Conservation (phyloP, 768 basidiomycete species). For the Russula emetica region DNA sequence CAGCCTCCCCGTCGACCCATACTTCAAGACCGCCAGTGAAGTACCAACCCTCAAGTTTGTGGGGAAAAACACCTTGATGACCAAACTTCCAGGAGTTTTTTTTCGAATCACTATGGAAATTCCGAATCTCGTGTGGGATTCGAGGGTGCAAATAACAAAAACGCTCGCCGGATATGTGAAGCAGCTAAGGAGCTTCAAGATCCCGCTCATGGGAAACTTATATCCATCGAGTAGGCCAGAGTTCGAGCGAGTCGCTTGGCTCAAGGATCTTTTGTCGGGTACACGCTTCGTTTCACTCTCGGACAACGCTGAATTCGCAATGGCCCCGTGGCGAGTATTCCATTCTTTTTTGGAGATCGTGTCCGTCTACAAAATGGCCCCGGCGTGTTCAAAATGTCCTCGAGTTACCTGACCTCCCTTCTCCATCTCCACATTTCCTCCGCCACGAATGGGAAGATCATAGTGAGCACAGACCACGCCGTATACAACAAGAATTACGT, state of each 20-base stretch:
- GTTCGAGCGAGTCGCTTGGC: background rate
- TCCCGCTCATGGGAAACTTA: background rate
- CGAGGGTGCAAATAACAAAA: background rate
- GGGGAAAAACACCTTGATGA: constrained; percentile 31
- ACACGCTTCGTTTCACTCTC: background rate
- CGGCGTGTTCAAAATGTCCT: background rate
- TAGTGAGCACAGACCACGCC: background rate
- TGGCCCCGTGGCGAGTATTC: background rate
- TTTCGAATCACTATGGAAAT: background rate
- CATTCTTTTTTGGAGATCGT: constrained; percentile 2
- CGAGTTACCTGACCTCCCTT: background rate
- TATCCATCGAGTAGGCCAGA: background rate
- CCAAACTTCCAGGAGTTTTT: constrained; percentile 19
- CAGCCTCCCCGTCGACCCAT: constrained; percentile 3
- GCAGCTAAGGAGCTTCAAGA: background rate
- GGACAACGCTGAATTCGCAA: background rate
- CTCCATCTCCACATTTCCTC: constrained; percentile 1
- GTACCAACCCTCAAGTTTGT: constrained; percentile 34
- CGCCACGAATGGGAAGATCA: background rate
- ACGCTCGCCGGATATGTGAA: background rate
- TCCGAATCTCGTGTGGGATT: background rate
- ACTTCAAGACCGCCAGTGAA: constrained; percentile 34
- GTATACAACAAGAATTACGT: background rate
- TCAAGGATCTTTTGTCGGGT: background rate
- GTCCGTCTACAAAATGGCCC: background rate